Evolutionary conservation across 2,329 filamentous ascomycete species (phyloP).

Genomic region (Cladosporium colombiae): DNA sequence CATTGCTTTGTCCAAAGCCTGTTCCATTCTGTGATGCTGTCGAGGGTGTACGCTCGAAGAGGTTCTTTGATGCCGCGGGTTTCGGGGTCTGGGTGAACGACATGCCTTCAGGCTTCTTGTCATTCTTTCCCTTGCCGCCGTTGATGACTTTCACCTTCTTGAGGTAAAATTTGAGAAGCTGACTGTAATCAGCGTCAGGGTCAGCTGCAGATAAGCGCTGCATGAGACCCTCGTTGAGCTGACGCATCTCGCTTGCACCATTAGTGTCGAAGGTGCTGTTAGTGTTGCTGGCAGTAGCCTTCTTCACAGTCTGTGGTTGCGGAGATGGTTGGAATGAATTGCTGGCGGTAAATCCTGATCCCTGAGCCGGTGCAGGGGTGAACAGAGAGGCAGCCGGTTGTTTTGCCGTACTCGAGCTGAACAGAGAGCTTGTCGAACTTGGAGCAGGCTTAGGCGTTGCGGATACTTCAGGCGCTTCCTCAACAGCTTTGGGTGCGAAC

Average conservation of each 20-base stretch:
- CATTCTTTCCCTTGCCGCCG: slow-evolving; percentile 13
- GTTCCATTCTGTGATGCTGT: background rate
- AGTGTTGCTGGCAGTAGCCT: background rate
- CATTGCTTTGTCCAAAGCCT: background rate
- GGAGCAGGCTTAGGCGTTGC: background rate
- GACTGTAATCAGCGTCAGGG: slow-evolving; percentile 31
- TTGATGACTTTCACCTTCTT: slow-evolving; percentile 29
- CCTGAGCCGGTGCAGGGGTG: slow-evolving; percentile 3
- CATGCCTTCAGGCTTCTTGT: background rate
- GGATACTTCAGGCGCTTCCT: background rate
- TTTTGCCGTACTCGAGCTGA: background rate
- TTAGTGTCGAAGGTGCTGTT: slow-evolving; percentile 6
- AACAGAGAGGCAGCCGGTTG: slow-evolving; percentile 19
- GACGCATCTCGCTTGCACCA: slow-evolving; percentile 5
- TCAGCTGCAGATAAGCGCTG: slow-evolving; percentile 30
- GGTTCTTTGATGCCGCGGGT: background rate
- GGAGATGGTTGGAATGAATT: slow-evolving; percentile 1
- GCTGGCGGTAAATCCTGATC: background rate
- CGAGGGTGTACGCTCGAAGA: slow-evolving; percentile 8
- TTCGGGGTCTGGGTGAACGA: background rate
- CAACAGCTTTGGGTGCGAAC: slow-evolving; percentile 7
- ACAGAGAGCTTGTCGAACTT: background rate
- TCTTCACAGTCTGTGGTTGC: background rate
- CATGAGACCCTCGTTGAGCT: slow-evolving; percentile 34
- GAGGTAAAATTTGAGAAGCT: slow-evolving; percentile 32